Evolutionary conservation across 1,284 basidiomycete species (phyloP).

Genomic region (Xerocomus amazonicus): DNA sequence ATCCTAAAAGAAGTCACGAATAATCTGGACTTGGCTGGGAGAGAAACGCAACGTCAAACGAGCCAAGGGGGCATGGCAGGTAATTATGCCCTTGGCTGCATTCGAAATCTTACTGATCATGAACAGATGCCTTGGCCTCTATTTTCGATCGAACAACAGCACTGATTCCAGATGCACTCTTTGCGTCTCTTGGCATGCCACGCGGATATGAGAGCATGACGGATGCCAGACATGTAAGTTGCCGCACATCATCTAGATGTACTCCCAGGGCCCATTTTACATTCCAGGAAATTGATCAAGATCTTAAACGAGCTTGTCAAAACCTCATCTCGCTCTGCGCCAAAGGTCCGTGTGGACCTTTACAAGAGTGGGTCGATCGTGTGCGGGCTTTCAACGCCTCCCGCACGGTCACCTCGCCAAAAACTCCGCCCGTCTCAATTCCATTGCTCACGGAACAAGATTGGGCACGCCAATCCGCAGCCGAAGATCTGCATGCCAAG

Average conservation of each 20-base stretch:
- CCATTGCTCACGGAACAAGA: slow-evolving; percentile 32
- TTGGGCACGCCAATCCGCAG: slow-evolving; percentile 49
- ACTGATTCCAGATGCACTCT: slow-evolving; percentile 64
- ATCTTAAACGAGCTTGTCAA: slow-evolving; percentile 80
- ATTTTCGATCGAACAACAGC: slow-evolving; percentile 73
- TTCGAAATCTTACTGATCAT: slow-evolving; percentile 5
- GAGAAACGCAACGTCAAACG: slow-evolving; percentile 34
- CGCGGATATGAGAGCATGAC: slow-evolving; percentile 52
- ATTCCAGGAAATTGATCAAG: slow-evolving; percentile 74
- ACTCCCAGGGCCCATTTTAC: neutral
- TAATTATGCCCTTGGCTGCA: slow-evolving; percentile 22
- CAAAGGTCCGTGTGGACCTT: slow-evolving; percentile 45
- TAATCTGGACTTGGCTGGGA: slow-evolving; percentile 64
- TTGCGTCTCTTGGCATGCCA: slow-evolving; percentile 62
- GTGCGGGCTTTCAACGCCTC: slow-evolving; percentile 36
- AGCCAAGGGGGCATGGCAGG: slow-evolving; percentile 53
- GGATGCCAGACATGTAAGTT: slow-evolving; percentile 62
- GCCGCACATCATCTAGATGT: neutral
- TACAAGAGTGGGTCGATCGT: slow-evolving; percentile 59
- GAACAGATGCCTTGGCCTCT: slow-evolving; percentile 65
- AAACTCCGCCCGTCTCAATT: slow-evolving; percentile 10
- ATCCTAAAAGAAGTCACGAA: slow-evolving; percentile 87
- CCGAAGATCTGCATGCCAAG: slow-evolving; percentile 47
- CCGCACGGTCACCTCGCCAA: slow-evolving; percentile 12
- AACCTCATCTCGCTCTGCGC: slow-evolving; percentile 70